Percentiles rank a stretch among this genome's conserved stretches.
Conservation (phyloP, 805 yeast genomes). For the Wickerhamiella parazyma region DNA sequence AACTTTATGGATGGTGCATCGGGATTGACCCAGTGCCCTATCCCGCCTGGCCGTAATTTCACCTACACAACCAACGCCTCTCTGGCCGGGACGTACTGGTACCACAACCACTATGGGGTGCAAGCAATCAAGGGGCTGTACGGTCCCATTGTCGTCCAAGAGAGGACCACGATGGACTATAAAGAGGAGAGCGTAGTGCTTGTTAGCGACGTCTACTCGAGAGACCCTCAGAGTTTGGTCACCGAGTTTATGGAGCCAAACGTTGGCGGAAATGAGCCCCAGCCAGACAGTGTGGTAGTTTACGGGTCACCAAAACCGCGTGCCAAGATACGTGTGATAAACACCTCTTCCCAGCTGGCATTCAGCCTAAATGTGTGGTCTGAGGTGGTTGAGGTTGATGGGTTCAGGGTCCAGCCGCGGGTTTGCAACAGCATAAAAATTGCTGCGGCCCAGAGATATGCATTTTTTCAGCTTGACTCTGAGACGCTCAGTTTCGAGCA, state of each 20-base stretch:
- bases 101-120: slow-evolving; percentile 38
- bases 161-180: slow-evolving; percentile 16
- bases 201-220: slow-evolving; percentile 32
- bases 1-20: slow-evolving; percentile 40
- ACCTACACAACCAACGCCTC: slow-evolving; percentile 30
- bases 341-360: slow-evolving; percentile 26
- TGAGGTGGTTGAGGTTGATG: slow-evolving; percentile 27
- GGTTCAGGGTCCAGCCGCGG: slow-evolving; percentile 21
- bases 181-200: slow-evolving; percentile 26
- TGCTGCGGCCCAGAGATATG: slow-evolving; percentile 71
- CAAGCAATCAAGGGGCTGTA: slow-evolving; percentile 37
- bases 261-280: slow-evolving; percentile 28
- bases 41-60: slow-evolving; percentile 32
- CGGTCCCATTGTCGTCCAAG: slow-evolving; percentile 35
- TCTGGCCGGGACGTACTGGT: slow-evolving; percentile 42
- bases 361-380: slow-evolving; percentile 21
- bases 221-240: slow-evolving; percentile 26
- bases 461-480: slow-evolving; percentile 37
- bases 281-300: background rate
- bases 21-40: slow-evolving; percentile 38
- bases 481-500: slow-evolving; percentile 28
- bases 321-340: slow-evolving; percentile 20
- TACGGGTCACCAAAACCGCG: background rate
- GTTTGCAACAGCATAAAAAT: slow-evolving; percentile 20
- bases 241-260: slow-evolving; percentile 29